Evolutionary conservation across 768 basidiomycete genomes (phyloP).

Genomic region (Boletus rubroflammeus): DNA sequence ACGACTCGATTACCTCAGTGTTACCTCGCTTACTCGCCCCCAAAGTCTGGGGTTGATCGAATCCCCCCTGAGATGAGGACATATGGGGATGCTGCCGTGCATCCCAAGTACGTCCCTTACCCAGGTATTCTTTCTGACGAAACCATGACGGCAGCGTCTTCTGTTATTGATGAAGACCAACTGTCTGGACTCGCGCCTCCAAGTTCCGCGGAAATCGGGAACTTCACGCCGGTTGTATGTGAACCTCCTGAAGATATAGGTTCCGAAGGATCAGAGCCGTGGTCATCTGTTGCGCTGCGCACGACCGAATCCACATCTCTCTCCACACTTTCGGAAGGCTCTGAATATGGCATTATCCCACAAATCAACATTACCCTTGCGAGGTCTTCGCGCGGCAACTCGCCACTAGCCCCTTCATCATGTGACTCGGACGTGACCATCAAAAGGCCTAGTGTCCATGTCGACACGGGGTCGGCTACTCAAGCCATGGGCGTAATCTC

Average conservation of each 20-base stretch:
- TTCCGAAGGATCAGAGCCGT: slow-evolving; percentile 19
- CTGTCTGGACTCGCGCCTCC: slow-evolving; percentile 10
- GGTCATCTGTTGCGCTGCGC: slow-evolving; percentile 11
- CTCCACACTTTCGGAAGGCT: slow-evolving; percentile 11
- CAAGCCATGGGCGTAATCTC: slow-evolving; percentile 14
- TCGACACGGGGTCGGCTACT: slow-evolving; percentile 27
- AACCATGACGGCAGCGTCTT: slow-evolving; percentile 15
- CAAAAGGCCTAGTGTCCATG: slow-evolving; percentile 29
- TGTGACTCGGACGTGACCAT: slow-evolving; percentile 26
- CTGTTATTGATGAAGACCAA: slow-evolving; percentile 10
- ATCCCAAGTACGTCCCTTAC: slow-evolving; percentile 15
- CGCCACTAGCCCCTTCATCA: slow-evolving; percentile 23
- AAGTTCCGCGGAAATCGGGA: slow-evolving; percentile 25
- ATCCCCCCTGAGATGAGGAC: slow-evolving; percentile 7
- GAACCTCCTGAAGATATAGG: slow-evolving; percentile 30
- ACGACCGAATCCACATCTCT: slow-evolving; percentile 10
- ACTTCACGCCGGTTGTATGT: slow-evolving; percentile 26
- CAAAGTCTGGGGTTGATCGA: slow-evolving; percentile 31
- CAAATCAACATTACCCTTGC: slow-evolving; percentile 30
- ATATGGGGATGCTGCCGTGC: slow-evolving; percentile 16
- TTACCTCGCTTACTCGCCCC: slow-evolving; percentile 15
- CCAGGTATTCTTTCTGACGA: slow-evolving; percentile 13
- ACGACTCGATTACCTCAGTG: slow-evolving; percentile 29
- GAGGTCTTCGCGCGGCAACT: slow-evolving; percentile 29
- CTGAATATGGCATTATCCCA: slow-evolving; percentile 23